Base-by-base conservation (phyloP, 805 yeast species). In the Komagataella mondaviorum region DNA sequence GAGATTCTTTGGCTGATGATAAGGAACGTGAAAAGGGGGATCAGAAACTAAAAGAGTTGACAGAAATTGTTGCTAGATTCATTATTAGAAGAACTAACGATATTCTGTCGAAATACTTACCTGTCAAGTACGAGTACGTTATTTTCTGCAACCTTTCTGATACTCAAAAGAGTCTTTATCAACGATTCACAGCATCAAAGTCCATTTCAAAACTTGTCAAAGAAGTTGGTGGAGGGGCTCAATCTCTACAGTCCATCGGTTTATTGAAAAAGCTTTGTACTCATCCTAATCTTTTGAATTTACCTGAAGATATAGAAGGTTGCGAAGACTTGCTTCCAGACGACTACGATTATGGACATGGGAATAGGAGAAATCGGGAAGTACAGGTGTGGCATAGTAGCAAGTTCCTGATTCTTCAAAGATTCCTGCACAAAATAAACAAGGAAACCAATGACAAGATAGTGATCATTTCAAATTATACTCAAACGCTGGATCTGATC, bases 51-150 rank as follows among this genome's bases (percentile, higher is more conserved):
- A 68, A 70, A 18, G 88, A 85, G 57, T 69, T 93, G 48, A 81
- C 91, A 0, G 77, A 72, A 30, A 63, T 89, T 48, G 99, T 93
- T 2, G 85, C 90, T 39, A 84, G 81, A 58, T 91, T 91, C 64
- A 93, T 93, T 63, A 93, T 93, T 54, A 77, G 99, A 63, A 80
- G 99, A 62, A 89, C 98, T 0, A 93, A 93, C 68, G 99, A 93
- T 65, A 87, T 93, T 59, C 71, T 93, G 51, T 84, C 96, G 30
- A 91, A 93, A 66, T 93, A 93, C 62, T 72, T 93, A 54, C 99
- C 99, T 0, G 88, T 95, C 55, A 93, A 93, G 65, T 90, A 89
- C 63, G 99, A 93, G 64, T 96, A 93, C 65, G 98, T 93, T 20
- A 85, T 93, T n/a, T 93, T 91, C 64, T 89, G 93, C 54, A 83